Percentiles rank a stretch among this genome's conserved stretches.
phyloP scores from a whole-genome alignment of 2,329 filamentous ascomycete species.

The Xylaria hypoxylon region DNA sequence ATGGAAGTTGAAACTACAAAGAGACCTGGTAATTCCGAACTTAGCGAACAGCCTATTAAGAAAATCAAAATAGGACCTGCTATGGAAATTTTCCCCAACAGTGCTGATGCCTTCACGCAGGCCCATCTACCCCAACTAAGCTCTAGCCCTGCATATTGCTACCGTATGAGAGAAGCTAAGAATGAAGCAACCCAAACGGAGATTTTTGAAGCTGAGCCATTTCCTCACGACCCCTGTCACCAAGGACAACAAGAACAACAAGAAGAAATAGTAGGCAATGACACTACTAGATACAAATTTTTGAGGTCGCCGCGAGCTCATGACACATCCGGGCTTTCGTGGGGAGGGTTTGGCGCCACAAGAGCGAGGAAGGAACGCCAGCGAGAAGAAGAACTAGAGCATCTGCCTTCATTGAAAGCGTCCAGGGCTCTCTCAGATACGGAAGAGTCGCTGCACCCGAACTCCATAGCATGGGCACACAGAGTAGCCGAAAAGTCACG shows the following conservation, averaged over 20 bases:
- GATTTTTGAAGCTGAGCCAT: background rate
- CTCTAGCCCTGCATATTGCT: background rate
- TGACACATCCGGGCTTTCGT: background rate
- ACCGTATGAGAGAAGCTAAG: background rate
- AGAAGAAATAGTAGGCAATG: background rate
- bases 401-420: background rate
- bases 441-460: constrained; percentile 26
- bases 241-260: background rate
- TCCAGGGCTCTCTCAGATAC: background rate
- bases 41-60: background rate
- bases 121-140: background rate
- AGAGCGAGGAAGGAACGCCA: background rate
- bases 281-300: background rate
- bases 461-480: constrained; percentile 28
- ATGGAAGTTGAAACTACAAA: background rate
- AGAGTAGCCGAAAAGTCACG: constrained; percentile 25
- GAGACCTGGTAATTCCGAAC: background rate
- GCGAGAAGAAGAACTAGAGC: background rate
- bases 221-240: background rate
- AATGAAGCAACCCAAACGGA: constrained; percentile 11
- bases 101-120: background rate
- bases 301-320: background rate
- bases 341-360: background rate
- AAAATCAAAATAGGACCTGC: background rate
- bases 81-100: background rate